These are phyloP conservation scores for Helicostylum pulchrum DNA, from an alignment of 192 early-diverging fungal species.

Conservation along the genomic window DNA sequence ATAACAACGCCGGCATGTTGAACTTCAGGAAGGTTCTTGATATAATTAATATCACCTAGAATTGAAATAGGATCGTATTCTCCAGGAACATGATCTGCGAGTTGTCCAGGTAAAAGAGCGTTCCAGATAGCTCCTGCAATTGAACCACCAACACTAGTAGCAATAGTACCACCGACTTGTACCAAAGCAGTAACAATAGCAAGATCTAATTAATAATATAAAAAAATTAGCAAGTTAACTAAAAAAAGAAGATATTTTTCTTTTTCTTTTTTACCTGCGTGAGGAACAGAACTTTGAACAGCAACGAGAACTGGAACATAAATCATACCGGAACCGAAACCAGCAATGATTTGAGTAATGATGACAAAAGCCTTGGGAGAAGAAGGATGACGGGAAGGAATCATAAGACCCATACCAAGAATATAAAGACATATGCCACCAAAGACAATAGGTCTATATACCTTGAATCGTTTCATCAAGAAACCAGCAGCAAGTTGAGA, in stretches of 20 bases:
- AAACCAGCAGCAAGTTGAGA: slow-evolving; percentile 13
- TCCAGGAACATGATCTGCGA: slow-evolving; percentile 19
- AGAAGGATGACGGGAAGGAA: slow-evolving; percentile 15
- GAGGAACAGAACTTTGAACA: slow-evolving; percentile 19
- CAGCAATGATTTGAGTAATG: slow-evolving; percentile 20
- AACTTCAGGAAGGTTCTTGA: slow-evolving; percentile 4
- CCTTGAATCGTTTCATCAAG: slow-evolving; percentile 14
- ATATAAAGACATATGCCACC: slow-evolving; percentile 11
- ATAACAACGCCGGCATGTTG: slow-evolving; percentile 11
- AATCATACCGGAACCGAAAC: slow-evolving; percentile 18
- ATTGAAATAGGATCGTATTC: neutral
- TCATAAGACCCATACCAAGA: slow-evolving; percentile 24
- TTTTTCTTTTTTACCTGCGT: neutral
- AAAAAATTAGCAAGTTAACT: neutral
- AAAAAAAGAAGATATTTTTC: neutral
- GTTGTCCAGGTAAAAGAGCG: slow-evolving; percentile 9
- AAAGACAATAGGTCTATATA: slow-evolving; percentile 15
- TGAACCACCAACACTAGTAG: slow-evolving; percentile 8
- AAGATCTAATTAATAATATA: slow-evolving; percentile 4
- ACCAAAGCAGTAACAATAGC: slow-evolving; percentile 21
- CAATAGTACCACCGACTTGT: slow-evolving; percentile 12
- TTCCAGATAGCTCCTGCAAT: slow-evolving; percentile 25
- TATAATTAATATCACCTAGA: slow-evolving; percentile 4
- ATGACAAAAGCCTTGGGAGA: slow-evolving; percentile 10
- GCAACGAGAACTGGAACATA: slow-evolving; percentile 15